Evolutionary conservation across 2,329 filamentous ascomycete species (phyloP).

Genomic region (Botrytis hyacinthi): DNA sequence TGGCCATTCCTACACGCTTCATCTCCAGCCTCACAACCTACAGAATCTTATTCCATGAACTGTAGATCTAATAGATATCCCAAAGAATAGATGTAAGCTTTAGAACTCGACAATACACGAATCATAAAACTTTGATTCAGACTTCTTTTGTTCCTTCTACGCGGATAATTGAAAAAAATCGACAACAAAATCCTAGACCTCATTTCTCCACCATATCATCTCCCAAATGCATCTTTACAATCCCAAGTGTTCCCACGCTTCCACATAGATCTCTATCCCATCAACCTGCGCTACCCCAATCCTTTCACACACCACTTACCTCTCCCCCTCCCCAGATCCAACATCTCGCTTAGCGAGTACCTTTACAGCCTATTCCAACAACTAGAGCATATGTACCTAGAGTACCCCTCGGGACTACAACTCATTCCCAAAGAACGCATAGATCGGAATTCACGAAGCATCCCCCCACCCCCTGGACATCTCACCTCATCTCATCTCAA

Average conservation of each 20-base stretch:
- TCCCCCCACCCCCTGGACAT: neutral
- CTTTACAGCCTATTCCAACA: neutral
- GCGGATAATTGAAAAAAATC: neutral
- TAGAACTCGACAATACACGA: too few relatives aligned
- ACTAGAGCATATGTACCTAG: neutral
- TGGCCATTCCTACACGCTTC: neutral
- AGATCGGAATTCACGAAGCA: too few relatives aligned
- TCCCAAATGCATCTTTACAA: neutral
- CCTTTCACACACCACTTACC: neutral
- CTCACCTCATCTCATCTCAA: too few relatives aligned
- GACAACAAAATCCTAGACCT: neutral
- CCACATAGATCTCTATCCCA: neutral
- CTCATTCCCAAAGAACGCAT: neutral
- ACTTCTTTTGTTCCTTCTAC: too few relatives aligned
- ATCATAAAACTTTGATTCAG: too few relatives aligned
- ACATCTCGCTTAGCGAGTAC: neutral
- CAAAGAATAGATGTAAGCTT: too few relatives aligned
- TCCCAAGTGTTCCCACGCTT: neutral
- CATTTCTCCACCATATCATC: neutral
- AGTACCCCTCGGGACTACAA: neutral
- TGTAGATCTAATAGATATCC: too few relatives aligned
- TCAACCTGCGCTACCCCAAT: neutral
- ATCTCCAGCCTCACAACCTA: accelerated
- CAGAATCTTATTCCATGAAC: neutral
- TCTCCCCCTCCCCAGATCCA: neutral